A percentile compares a stretch with the other conserved stretches of the same genome.
phyloP scores from a whole-genome alignment of 2,329 filamentous ascomycete species.

The Colletotrichum spaethianum region DNA sequence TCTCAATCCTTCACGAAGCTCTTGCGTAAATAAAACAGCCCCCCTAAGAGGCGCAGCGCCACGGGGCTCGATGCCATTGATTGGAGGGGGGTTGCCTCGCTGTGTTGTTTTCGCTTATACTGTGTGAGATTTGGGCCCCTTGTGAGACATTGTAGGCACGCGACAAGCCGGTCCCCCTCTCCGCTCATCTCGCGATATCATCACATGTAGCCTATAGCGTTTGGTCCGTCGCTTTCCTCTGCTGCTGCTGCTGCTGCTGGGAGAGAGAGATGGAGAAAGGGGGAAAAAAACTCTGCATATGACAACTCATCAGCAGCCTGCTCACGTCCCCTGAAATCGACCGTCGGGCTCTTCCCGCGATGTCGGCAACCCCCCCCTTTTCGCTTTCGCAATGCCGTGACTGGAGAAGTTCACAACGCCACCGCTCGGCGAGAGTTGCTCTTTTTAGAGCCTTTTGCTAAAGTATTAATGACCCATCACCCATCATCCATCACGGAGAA shows the following conservation, averaged over 20 bases:
- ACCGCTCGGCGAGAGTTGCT: constrained; percentile 16
- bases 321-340: too few relatives aligned
- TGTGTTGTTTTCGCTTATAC: constrained; percentile 7
- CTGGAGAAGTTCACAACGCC: constrained; percentile 9
- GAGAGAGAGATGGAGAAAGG: not conserved
- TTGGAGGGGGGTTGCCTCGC: not conserved
- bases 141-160: constrained; percentile 38
- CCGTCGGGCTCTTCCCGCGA: not conserved
- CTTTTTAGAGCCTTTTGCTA: not conserved
- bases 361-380: not conserved
- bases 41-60: not conserved
- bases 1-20: not conserved
- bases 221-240: constrained; percentile 9
- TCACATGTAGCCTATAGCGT: constrained; percentile 25
- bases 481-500: constrained; percentile 3
- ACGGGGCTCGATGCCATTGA: not conserved
- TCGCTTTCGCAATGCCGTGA: not conserved
- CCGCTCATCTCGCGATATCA: constrained; percentile 30
- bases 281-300: not conserved
- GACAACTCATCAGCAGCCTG: constrained; percentile 2
- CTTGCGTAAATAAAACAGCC: not conserved
- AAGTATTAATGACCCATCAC: not conserved
- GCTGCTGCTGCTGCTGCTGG: not conserved
- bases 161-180: constrained; percentile 22
- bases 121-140: not conserved